phyloP scores from a whole-genome alignment of 2,329 filamentous ascomycete species.

The Diaporthe sp. region DNA sequence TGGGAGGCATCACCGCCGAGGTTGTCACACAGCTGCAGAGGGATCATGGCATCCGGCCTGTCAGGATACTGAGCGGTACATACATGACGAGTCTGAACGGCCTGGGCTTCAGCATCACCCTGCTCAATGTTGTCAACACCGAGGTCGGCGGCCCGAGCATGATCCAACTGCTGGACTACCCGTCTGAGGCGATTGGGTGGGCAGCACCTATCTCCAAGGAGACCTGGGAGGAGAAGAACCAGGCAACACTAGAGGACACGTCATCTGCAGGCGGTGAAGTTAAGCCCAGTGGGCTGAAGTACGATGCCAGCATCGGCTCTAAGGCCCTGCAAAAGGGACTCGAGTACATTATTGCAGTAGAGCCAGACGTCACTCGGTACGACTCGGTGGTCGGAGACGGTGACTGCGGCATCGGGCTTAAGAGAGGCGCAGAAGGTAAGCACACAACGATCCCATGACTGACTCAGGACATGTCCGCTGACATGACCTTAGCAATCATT shows the following conservation, averaged over 20 bases:
- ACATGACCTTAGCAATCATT: conserved; percentile 61
- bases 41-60: conserved; percentile 72
- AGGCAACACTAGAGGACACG: conserved; percentile 59
- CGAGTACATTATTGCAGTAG: conserved; percentile 73
- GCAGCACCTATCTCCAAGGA: conserved; percentile 71
- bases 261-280: conserved; percentile 50
- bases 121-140: conserved; percentile 74
- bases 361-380: conserved; percentile 79
- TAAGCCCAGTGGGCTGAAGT: conserved; percentile 63
- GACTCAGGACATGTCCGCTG: background rate
- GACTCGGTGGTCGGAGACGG: conserved; percentile 91
- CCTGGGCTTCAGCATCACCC: conserved; percentile 79
- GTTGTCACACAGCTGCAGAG: conserved; percentile 73
- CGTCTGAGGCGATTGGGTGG: conserved; percentile 80
- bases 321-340: conserved; percentile 70
- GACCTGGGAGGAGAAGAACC: conserved; percentile 74
- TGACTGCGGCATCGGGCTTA: conserved; percentile 89
- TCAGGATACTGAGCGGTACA: conserved; percentile 76
- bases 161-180: conserved; percentile 78
- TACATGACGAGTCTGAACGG: conserved; percentile 87
- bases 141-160: conserved; percentile 73
- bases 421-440: conserved; percentile 84
- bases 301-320: conserved; percentile 66
- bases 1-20: conserved; percentile 80
- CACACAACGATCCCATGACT: conserved; percentile 13